Evolutionary conservation across 805 yeast genomes (phyloP), one percentile per base, ranked within the genome.

Genomic region (Monosporozyma unispora): DNA sequence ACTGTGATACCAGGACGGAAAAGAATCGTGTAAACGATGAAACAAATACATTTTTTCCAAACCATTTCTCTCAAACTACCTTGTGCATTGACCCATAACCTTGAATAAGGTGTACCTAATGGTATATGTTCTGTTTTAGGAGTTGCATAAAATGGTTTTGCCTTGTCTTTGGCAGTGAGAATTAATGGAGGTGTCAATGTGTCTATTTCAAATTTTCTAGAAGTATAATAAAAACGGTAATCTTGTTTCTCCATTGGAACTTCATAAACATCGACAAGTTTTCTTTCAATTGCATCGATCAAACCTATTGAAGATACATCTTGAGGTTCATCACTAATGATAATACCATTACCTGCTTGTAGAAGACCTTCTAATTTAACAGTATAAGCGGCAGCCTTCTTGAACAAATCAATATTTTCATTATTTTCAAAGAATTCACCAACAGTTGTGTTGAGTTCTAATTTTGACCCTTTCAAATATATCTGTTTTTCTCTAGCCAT

Each of bases 201-300:
- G n/a, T 56, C 79, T 54, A 82, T 78, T 52, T 87, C 95, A 39
- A 86, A 76, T 18, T 79, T 71, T 53, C 96, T 75, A 1, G 96
- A 84, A 38, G 83, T 84, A 61, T 89, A 90, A 11, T 87, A 82
- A 33, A 74, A 71, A 47, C 77, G 72, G n/a, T 75, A 62, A 19
- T 65, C 64, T 14, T 69, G 72, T 50, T 78, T 72, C 9, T 74
- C 66, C 47, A 76, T 75, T 55, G 85, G 87, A 21, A 85, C 72
- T 43, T 83, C 71, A 3, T 73, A 72, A 3, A 82, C 53, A 9
- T 66, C 61, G 3, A 81, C 54, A 14, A 64, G 60, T 4, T 65
- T 58, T 5, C 68, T 62, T 2, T 81, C 75, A 16, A 83, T 55
- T 31, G 79, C 60, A 48, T 82, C 81, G 42, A 87, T 60, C 14